Percentiles rank a stretch among this genome's conserved stretches.
Evolutionary conservation across 2,329 filamentous ascomycete genomes (phyloP).

Genomic region (Chrysoporthe cubensis): DNA sequence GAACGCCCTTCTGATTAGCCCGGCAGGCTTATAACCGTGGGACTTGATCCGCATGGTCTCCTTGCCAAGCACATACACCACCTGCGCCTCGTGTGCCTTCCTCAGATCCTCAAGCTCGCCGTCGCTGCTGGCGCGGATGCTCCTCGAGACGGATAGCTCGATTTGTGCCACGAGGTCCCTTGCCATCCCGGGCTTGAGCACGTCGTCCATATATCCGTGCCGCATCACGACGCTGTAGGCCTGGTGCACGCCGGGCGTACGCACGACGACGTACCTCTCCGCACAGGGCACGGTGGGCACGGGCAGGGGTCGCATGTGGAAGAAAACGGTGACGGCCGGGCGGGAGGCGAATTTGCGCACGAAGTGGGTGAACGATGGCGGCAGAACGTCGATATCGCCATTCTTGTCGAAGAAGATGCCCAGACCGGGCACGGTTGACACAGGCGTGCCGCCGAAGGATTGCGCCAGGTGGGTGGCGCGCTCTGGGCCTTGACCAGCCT

Average conservation of each 20-base stretch:
- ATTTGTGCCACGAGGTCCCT: conserved; percentile 61
- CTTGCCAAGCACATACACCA: conserved; percentile 64
- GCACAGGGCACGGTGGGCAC: conserved; percentile 56
- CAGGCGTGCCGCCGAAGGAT: conserved; percentile 46
- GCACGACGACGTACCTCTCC: conserved; percentile 53
- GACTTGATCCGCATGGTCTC: conserved; percentile 58
- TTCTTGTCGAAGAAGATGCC: conserved; percentile 82
- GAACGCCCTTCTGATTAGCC: conserved; percentile 37
- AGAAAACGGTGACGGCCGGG: conserved; percentile 73
- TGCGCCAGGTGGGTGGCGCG: conserved; percentile 35
- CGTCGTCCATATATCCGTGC: conserved; percentile 74
- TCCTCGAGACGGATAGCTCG: conserved; percentile 53
- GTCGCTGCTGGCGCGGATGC: conserved; percentile 35
- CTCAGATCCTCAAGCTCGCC: conserved; percentile 51
- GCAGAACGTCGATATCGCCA: conserved; percentile 59
- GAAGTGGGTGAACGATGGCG: conserved; percentile 73
- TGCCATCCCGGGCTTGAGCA: conserved; percentile 67
- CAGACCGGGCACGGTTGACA: conserved; percentile 57
- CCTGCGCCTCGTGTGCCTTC: conserved; percentile 50
- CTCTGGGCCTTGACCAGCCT: conserved; percentile 17
- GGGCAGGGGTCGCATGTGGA: conserved; percentile 70
- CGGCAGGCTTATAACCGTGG: conserved; percentile 33
- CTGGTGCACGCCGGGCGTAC: conserved; percentile 36
- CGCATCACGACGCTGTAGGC: conserved; percentile 68
- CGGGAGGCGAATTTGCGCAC: conserved; percentile 70